Conservation (phyloP, 257 asterid species). For the Nemophila menziesii region DNA sequence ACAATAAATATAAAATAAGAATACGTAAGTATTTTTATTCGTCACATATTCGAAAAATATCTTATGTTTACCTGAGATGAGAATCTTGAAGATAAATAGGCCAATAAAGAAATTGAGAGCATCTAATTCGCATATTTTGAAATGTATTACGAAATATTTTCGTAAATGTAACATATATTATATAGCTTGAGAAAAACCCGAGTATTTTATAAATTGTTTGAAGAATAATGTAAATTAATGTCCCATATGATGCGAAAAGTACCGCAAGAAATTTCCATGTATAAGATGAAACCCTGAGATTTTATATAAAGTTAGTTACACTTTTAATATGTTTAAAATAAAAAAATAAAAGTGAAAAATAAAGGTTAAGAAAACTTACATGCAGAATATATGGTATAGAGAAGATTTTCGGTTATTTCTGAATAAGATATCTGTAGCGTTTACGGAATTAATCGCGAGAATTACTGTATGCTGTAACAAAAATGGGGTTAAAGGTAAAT, state of each 20-base stretch:
- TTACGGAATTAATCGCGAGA: constrained; percentile 68
- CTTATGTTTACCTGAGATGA: constrained; percentile 39
- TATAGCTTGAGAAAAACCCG: constrained; percentile 29
- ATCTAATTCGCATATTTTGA: constrained; percentile 46
- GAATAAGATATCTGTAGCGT: constrained; percentile 45
- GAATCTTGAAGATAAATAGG: constrained; percentile 65
- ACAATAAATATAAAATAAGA: constrained; percentile 9
- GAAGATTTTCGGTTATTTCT: constrained; percentile 23
- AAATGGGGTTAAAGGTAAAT: constrained; percentile 2
- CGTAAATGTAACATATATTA: constrained; percentile 20
- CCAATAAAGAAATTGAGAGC: constrained; percentile 81
- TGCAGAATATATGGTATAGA: constrained; percentile 21
- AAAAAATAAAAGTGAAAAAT: constrained; percentile 5
- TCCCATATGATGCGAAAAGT: constrained; percentile 55
- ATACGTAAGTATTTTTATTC: too few relatives aligned
- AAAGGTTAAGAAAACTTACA: constrained; percentile 32
- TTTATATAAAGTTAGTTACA: constrained; percentile 15
- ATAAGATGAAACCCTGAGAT: constrained; percentile 49
- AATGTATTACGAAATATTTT: constrained; percentile 45
- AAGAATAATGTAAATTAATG: constrained; percentile 44
- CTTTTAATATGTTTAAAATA: constrained; percentile 11
- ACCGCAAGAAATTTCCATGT: constrained; percentile 48
- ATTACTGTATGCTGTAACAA: constrained; percentile 51
- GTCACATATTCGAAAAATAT: background rate
- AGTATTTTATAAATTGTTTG: constrained; percentile 39